phyloP scores from a whole-genome alignment of 352 stramenopile species.

The Vaucheria bursata region DNA sequence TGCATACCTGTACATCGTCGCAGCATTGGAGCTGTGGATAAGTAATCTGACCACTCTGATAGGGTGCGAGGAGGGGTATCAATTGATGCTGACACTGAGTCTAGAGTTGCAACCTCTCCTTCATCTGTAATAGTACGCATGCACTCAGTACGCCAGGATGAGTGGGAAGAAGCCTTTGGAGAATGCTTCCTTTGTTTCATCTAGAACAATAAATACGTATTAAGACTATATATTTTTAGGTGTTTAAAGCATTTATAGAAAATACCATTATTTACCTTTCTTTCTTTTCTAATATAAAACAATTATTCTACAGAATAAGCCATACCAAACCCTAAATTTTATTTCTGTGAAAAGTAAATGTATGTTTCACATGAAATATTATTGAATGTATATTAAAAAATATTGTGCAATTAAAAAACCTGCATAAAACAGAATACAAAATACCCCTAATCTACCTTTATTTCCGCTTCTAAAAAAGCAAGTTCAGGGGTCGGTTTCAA shows the following conservation, averaged over 20 bases:
- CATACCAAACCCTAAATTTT: background rate
- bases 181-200: background rate
- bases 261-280: background rate
- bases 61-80: background rate
- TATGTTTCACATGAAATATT: background rate
- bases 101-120: background rate
- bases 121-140: background rate
- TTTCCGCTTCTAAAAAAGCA: background rate
- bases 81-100: no score
- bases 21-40: background rate
- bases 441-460: background rate
- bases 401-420: background rate
- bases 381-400: background rate
- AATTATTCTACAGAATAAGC: background rate
- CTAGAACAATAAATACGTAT: background rate
- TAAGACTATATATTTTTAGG: background rate
- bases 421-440: background rate
- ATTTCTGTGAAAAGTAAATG: background rate
- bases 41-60: background rate
- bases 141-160: background rate
- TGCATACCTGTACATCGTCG: background rate
- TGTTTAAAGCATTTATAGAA: background rate
- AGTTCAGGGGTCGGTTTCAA: background rate
- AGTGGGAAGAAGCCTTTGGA: background rate
- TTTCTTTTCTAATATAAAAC: background rate